Evolutionary conservation across 1,284 basidiomycete species (phyloP).

Genomic region (Trametes versicolor): DNA sequence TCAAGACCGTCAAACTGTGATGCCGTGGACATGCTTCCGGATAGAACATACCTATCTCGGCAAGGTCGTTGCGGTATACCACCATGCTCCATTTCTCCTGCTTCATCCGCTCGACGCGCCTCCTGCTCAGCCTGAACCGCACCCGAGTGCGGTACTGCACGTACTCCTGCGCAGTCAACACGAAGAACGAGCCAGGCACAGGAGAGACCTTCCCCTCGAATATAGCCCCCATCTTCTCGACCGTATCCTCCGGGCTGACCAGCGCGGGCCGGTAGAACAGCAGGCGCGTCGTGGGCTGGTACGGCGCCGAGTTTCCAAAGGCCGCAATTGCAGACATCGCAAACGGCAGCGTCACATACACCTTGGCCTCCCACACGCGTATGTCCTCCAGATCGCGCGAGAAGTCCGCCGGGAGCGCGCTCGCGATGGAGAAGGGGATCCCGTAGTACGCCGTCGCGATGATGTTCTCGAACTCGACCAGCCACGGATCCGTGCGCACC

Average conservation of each 20-base stretch:
- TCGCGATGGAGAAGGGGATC: slow-evolving; percentile 44
- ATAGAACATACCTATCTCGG: slow-evolving; percentile 7
- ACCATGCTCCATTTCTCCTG: slow-evolving; percentile 25
- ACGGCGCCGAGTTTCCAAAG: background rate
- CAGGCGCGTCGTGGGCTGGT: slow-evolving; percentile 33
- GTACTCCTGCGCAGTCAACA: slow-evolving; percentile 34
- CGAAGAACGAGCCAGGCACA: slow-evolving; percentile 32
- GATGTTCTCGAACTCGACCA: slow-evolving; percentile 45
- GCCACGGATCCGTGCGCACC: slow-evolving; percentile 46
- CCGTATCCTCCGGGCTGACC: slow-evolving; percentile 10
- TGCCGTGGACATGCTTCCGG: background rate
- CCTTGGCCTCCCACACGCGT: slow-evolving; percentile 42
- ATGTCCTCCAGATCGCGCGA: slow-evolving; percentile 41
- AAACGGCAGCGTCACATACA: slow-evolving; percentile 11
- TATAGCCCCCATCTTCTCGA: slow-evolving; percentile 13
- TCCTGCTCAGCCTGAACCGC: slow-evolving; percentile 43
- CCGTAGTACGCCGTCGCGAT: slow-evolving; percentile 41
- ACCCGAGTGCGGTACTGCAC: slow-evolving; percentile 34
- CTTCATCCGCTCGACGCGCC: slow-evolving; percentile 31
- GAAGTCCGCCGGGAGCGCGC: slow-evolving; percentile 35
- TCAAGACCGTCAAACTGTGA: background rate
- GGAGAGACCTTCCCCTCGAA: slow-evolving; percentile 25
- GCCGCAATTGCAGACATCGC: background rate
- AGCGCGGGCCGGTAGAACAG: slow-evolving; percentile 36
- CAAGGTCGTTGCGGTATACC: slow-evolving; percentile 18